Conservation (phyloP, 2,329 filamentous ascomycete species). For the Alternaria sp. region DNA sequence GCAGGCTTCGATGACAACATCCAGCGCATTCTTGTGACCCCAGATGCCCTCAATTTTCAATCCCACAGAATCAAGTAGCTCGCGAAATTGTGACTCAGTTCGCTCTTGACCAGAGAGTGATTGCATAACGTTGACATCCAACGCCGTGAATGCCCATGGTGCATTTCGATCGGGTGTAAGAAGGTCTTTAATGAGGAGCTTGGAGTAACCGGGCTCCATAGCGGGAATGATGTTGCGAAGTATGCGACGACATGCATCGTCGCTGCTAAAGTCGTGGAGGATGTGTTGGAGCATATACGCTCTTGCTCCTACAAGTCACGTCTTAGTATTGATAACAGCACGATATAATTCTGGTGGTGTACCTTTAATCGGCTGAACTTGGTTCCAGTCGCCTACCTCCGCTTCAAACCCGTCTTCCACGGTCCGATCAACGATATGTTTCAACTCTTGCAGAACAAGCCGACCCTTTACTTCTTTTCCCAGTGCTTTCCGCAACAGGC, state of each 20-base stretch:
- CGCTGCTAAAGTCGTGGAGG: neutral
- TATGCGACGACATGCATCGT: neutral
- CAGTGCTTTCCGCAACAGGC: neutral
- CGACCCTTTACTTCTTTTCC: constrained; percentile 2
- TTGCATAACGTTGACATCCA: neutral
- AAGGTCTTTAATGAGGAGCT: neutral
- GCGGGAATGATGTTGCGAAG: neutral
- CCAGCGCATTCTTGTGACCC: neutral
- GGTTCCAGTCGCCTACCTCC: neutral
- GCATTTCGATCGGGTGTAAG: neutral
- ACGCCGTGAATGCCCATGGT: neutral
- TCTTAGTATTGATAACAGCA: rapidly evolving
- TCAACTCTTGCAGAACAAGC: constrained; percentile 21
- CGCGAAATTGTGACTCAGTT: neutral
- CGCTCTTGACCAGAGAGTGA: neutral
- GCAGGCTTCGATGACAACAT: neutral
- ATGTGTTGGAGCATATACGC: neutral
- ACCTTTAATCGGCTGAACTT: neutral
- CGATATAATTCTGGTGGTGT: rapidly evolving
- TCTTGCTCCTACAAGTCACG: rapidly evolving
- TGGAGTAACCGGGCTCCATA: neutral
- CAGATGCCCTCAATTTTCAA: neutral
- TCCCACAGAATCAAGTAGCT: neutral
- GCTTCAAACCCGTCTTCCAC: constrained; percentile 16
- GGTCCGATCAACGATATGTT: constrained; percentile 16